Conservation (phyloP, 2,329 filamentous ascomycete species). For the Cytospora leucostoma region DNA sequence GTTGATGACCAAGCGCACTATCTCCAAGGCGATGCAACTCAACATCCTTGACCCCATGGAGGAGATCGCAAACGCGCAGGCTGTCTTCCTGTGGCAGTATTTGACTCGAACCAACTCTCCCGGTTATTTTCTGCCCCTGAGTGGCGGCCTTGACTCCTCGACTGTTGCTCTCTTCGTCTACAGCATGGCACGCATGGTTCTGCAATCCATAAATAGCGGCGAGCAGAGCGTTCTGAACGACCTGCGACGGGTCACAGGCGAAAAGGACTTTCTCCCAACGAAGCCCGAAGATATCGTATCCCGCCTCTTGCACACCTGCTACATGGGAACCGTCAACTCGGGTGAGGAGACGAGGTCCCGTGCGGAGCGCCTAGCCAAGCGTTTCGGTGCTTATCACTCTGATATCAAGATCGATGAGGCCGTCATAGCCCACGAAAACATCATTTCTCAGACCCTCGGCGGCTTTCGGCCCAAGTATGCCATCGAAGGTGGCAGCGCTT, state of each 20-base stretch:
- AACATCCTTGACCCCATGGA: constrained; percentile 34
- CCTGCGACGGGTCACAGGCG: constrained; percentile 27
- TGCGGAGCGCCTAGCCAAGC: constrained; percentile 57
- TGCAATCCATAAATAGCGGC: constrained; percentile 26
- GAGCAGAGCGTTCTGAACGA: constrained; percentile 27
- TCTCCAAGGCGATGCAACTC: constrained; percentile 25
- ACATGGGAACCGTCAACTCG: constrained; percentile 63
- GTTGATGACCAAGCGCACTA: constrained; percentile 24
- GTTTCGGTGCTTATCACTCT: constrained; percentile 69
- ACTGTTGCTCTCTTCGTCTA: constrained; percentile 30
- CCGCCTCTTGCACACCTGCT: constrained; percentile 45
- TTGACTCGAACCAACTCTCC: constrained; percentile 28
- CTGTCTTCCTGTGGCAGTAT: constrained; percentile 32
- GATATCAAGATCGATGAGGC: constrained; percentile 70
- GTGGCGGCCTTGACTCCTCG: constrained; percentile 30
- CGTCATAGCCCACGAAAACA: constrained; percentile 55
- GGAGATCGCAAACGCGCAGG: constrained; percentile 36
- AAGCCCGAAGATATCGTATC: constrained; percentile 28
- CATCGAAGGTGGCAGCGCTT: constrained; percentile 57
- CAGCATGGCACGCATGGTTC: constrained; percentile 29
- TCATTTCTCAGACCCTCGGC: constrained; percentile 33
- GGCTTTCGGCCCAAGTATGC: constrained; percentile 44
- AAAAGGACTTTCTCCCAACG: constrained; percentile 22
- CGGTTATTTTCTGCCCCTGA: constrained; percentile 29
- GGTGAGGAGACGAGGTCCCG: constrained; percentile 59